phyloP scores from a whole-genome alignment of 306 rosid genomes.

The Biancaea sappan region DNA sequence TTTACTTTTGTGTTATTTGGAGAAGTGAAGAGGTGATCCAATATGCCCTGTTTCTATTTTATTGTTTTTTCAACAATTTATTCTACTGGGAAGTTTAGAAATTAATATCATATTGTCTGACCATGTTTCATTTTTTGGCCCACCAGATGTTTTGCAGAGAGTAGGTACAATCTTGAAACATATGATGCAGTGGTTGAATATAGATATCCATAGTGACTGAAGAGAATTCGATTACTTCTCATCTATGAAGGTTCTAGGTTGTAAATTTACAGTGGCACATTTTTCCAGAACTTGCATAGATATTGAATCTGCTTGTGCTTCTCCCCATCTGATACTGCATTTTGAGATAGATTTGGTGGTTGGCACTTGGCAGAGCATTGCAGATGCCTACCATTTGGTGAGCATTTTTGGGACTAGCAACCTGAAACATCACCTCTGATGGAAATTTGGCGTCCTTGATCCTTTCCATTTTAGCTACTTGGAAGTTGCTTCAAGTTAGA shows the following conservation, averaged over 20 bases:
- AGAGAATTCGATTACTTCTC: not conserved
- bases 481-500: not conserved
- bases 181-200: conserved; percentile 61
- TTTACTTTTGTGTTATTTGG: not conserved
- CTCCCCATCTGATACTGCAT: not conserved
- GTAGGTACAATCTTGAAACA: conserved; percentile 54
- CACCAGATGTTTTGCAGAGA: conserved; percentile 59
- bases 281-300: not conserved
- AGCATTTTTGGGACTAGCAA: not conserved
- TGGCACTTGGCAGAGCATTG: not conserved
- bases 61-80: not conserved
- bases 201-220: conserved; percentile 23
- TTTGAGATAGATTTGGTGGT: not conserved
- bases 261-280: not conserved
- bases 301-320: not conserved
- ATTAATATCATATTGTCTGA: not conserved
- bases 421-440: not conserved
- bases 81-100: not conserved
- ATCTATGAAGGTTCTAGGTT: not conserved
- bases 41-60: not conserved
- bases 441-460: not conserved
- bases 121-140: not conserved
- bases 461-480: not conserved
- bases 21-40: not conserved
- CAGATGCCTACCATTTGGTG: not conserved